phyloP scores from a whole-genome alignment of 768 basidiomycete species.

The Termitomyces sp. region DNA sequence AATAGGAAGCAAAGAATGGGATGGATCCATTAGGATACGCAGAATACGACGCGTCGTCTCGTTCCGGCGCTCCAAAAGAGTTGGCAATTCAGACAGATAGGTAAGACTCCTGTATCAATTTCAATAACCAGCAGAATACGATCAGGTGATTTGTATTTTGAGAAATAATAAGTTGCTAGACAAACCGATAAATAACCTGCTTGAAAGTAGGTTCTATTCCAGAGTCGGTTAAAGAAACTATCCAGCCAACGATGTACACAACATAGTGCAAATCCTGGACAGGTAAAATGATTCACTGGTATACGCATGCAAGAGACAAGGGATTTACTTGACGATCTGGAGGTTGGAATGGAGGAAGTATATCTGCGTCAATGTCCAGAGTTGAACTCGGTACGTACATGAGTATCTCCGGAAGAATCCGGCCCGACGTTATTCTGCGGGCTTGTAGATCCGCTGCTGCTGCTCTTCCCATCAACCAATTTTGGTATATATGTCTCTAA shows the following conservation, averaged over 20 bases:
- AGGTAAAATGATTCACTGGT: background rate
- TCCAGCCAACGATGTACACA: slow-evolving; percentile 11
- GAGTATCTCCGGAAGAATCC: background rate
- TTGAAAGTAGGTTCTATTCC: background rate
- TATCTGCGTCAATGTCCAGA: background rate
- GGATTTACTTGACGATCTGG: slow-evolving; percentile 1
- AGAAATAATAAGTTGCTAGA: background rate
- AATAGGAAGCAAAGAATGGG: background rate
- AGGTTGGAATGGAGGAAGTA: slow-evolving; percentile 4
- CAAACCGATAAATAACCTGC: slow-evolving; percentile 4
- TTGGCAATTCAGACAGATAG: slow-evolving; percentile 5
- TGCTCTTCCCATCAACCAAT: too few species aligned
- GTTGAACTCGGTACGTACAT: background rate
- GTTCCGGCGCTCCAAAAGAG: slow-evolving; percentile 5
- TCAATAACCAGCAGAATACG: background rate
- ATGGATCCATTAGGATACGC: slow-evolving; percentile 10
- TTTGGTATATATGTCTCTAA: too few species aligned
- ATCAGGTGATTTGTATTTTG: background rate
- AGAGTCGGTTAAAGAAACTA: slow-evolving; percentile 1
- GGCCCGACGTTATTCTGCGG: background rate
- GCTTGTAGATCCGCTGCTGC: too few species aligned
- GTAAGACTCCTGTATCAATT: slow-evolving; percentile 6
- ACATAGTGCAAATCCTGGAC: slow-evolving; percentile 9
- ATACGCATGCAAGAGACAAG: background rate
- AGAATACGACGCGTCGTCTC: slow-evolving; percentile 15